Evolutionary conservation across 345 rosid species (phyloP).

Genomic region (Pistacia integerrima): DNA sequence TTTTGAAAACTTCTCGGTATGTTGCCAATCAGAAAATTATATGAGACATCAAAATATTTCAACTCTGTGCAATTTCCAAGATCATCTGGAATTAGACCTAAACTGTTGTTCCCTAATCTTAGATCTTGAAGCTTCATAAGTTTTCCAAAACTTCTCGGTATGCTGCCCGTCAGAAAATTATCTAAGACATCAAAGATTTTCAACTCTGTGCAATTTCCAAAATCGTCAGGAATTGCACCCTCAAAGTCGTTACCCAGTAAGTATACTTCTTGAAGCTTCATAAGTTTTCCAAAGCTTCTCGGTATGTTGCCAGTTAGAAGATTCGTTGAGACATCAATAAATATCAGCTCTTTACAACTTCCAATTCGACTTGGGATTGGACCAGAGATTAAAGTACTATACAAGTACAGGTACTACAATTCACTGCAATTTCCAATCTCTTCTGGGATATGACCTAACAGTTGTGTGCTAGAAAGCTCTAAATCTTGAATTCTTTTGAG

Average conservation of each 20-base stretch:
- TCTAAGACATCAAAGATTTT: conserved; percentile 62
- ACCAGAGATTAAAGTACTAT: conserved; percentile 84
- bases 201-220: conserved; percentile 68
- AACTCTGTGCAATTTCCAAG: conserved; percentile 67
- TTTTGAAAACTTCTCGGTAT: conserved; percentile 75
- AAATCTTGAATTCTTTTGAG: conserved; percentile 70
- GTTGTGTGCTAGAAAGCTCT: conserved; percentile 68
- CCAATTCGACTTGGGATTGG: conserved; percentile 50
- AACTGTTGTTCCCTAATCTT: conserved; percentile 81
- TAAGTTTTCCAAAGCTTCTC: conserved; percentile 55
- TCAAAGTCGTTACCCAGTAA: conserved; percentile 90
- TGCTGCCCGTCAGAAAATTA: conserved; percentile 74
- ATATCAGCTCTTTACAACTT: too few relatives aligned
- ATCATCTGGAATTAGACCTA: conserved; percentile 68
- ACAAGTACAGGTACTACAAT: conserved; percentile 76
- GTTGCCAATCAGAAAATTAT: conserved; percentile 72
- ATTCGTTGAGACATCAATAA: too few relatives aligned
- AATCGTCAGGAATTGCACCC: conserved; percentile 70
- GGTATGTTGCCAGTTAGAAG: too few relatives aligned
- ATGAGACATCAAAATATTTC: conserved; percentile 65
- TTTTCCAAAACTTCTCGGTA: conserved; percentile 71
- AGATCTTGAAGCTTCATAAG: conserved; percentile 80
- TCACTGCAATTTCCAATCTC: conserved; percentile 81
- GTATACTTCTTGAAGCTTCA: conserved; percentile 75
- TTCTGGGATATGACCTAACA: conserved; percentile 78